These are phyloP conservation scores for Kentomonas sorsogonicus DNA, from an alignment of 208 protist genomes.

Conservation along the genomic window DNA sequence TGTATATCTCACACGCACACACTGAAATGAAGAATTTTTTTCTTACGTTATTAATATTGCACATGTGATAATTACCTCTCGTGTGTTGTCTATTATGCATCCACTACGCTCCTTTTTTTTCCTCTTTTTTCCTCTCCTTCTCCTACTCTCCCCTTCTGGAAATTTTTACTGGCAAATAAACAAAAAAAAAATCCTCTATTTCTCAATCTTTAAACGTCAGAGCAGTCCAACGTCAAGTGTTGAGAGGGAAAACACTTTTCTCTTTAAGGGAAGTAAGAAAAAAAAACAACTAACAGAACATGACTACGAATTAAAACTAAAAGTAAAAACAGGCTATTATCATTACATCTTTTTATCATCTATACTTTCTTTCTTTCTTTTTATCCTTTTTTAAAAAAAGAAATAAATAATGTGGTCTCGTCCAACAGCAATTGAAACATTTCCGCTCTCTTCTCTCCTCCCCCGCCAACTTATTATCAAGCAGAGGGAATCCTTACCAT, in stretches of 20 bases:
- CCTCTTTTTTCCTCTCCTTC: conserved; percentile 1
- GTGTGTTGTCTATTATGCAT: neutral
- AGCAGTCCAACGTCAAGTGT: neutral
- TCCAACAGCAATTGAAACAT: conserved; percentile 5
- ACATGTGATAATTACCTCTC: too few relatives aligned
- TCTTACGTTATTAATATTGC: too few relatives aligned
- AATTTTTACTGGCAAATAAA: neutral
- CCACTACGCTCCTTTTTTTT: neutral
- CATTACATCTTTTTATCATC: neutral
- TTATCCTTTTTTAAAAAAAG: conserved; percentile 9
- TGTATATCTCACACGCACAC: too few relatives aligned
- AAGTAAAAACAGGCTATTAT: neutral
- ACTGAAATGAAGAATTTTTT: too few relatives aligned
- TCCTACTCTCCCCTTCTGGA: neutral
- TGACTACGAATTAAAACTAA: neutral
- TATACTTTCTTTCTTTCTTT: neutral
- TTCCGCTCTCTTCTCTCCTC: neutral
- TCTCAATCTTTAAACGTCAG: neutral
- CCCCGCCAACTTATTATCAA: neutral
- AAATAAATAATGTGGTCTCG: conserved; percentile 5
- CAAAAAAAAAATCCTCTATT: conserved; percentile 2
- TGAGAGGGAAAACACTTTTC: conserved; percentile 5
- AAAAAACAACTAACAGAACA: neutral
- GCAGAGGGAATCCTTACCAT: neutral
- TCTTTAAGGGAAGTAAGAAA: neutral